phyloP scores from a whole-genome alignment of 1,284 basidiomycete species.

The Austroboletus niveus region DNA sequence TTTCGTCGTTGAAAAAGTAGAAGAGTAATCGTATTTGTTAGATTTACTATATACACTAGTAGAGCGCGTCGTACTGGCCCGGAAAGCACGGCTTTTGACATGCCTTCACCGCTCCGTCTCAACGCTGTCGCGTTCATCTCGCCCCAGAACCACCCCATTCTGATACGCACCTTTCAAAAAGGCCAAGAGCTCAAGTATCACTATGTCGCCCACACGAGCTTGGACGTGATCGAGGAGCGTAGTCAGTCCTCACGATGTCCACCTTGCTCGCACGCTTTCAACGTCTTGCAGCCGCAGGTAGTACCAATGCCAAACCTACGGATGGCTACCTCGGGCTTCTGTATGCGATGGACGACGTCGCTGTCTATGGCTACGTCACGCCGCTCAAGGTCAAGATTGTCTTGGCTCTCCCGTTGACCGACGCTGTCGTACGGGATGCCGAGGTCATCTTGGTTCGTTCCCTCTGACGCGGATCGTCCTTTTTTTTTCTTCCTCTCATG shows the following conservation, averaged over 20 bases:
- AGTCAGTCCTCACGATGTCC: constrained; percentile 22
- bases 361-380: constrained; percentile 81
- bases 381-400: constrained; percentile 80
- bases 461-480: constrained; percentile 17
- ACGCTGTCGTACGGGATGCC: constrained; percentile 71
- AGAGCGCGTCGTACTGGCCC: no score
- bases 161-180: constrained; percentile 67
- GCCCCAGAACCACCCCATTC: constrained; percentile 75
- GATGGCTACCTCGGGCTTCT: constrained; percentile 78
- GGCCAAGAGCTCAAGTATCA: constrained; percentile 78
- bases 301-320: constrained; percentile 51
- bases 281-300: constrained; percentile 32
- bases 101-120: constrained; percentile 64
- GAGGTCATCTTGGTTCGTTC: constrained; percentile 68
- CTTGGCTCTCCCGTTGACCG: constrained; percentile 70
- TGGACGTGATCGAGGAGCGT: constrained; percentile 78
- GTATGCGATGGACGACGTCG: constrained; percentile 79
- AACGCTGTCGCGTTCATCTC: constrained; percentile 81
- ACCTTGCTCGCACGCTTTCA: background rate
- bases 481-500: background rate
- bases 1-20: constrained; percentile 12
- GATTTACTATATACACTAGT: no score
- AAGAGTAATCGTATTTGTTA: background rate
- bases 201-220: constrained; percentile 77
- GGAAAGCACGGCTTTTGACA: constrained; percentile 20